Evolutionary conservation across 1,284 basidiomycete species (phyloP).

Genomic region (Gomphus bonarii): DNA sequence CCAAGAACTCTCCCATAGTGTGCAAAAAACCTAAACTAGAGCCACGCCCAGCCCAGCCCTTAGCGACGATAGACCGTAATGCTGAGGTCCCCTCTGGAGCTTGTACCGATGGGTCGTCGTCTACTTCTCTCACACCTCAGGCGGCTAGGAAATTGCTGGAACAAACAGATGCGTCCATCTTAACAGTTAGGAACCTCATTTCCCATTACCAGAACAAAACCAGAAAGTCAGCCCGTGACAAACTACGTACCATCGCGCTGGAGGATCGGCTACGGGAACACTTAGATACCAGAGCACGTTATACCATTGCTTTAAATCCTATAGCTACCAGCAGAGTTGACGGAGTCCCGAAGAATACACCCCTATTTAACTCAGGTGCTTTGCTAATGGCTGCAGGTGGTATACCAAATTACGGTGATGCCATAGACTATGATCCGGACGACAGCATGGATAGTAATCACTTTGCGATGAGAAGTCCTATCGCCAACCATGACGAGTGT

Average conservation of each 20-base stretch:
- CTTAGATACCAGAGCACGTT: neutral
- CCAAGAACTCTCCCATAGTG: conserved; percentile 1
- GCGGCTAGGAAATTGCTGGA: conserved; percentile 17
- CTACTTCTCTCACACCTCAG: neutral
- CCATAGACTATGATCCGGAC: conserved; percentile 14
- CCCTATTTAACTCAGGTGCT: neutral
- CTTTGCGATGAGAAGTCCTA: neutral
- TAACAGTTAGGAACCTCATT: conserved; percentile 15
- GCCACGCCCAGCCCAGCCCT: conserved; percentile 10
- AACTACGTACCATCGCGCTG: conserved; percentile 19
- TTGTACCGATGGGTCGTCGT: neutral
- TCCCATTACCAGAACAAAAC: conserved; percentile 20
- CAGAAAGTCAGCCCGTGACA: conserved; percentile 22
- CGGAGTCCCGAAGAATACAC: neutral
- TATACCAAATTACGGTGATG: conserved; percentile 19
- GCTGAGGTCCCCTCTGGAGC: neutral
- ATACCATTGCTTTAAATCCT: too few species aligned
- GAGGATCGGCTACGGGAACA: conserved; percentile 14
- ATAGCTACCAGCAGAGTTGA: too few species aligned
- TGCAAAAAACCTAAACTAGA: conserved; percentile 26
- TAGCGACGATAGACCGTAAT: conserved; percentile 16
- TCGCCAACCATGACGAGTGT: conserved; percentile 38
- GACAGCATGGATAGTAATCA: neutral
- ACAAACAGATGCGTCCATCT: conserved; percentile 22
- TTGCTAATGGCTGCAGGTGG: neutral